phyloP scores from a whole-genome alignment of 805 yeast species.

The Metschnikowia vanudenii region DNA sequence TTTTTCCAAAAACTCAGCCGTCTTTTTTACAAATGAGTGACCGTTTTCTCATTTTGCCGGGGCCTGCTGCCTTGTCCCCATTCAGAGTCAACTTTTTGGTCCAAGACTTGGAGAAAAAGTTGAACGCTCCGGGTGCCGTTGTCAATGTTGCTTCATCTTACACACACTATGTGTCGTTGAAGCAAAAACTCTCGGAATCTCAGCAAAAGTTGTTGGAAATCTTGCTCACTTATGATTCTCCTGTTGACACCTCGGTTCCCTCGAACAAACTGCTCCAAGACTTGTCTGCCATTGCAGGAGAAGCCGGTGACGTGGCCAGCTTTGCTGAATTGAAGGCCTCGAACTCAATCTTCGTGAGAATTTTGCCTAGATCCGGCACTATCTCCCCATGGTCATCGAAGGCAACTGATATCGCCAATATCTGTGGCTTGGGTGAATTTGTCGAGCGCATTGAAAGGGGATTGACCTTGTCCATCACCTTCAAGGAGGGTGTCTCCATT shows the following conservation, averaged over 20 bases:
- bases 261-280: constrained; percentile 41
- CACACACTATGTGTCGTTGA: constrained; percentile 76
- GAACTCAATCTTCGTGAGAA: constrained; percentile 58
- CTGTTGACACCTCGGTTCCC: constrained; percentile 53
- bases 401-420: constrained; percentile 91
- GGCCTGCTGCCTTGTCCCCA: constrained; percentile 85
- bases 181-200: constrained; percentile 34
- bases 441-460: constrained; percentile 93
- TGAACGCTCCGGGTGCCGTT: constrained; percentile 60
- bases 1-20: not conserved
- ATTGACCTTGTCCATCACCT: constrained; percentile 59
- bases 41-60: constrained; percentile 56
- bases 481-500: constrained; percentile 61
- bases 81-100: constrained; percentile 77
- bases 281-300: constrained; percentile 28
- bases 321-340: constrained; percentile 10
- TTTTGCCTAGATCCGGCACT: constrained; percentile 92
- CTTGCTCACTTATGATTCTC: constrained; percentile 72
- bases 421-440: constrained; percentile 72
- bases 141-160: constrained; percentile 69
- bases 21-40: constrained; percentile 15
- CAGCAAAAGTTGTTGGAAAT: constrained; percentile 52
- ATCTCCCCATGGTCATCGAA: constrained; percentile 99
- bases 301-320: constrained; percentile 15
- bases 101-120: constrained; percentile 68